phyloP scores from a whole-genome alignment of 1,139 yeast genomes.

The Eremothecium cymbalariae region DNA sequence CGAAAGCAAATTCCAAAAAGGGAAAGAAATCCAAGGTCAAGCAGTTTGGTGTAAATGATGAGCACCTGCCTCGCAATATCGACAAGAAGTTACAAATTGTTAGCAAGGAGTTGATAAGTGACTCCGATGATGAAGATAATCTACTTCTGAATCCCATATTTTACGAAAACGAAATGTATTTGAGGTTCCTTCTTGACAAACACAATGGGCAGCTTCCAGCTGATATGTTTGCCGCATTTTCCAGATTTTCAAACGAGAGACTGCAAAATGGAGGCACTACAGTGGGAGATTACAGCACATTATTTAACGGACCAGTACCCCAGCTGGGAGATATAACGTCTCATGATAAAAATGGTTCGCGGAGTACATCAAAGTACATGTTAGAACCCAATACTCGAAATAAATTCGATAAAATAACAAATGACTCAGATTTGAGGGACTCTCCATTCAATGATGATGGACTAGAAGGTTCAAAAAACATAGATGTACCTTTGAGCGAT shows the following conservation, averaged over 20 bases:
- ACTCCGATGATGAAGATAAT: slow-evolving; percentile 29
- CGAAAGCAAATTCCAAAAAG: slow-evolving; percentile 9
- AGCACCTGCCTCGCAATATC: background rate
- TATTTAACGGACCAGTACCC: slow-evolving; percentile 28
- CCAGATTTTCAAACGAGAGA: slow-evolving; percentile 26
- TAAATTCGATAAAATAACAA: too few species aligned
- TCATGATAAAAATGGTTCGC: too few species aligned
- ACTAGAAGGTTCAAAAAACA: too few species aligned
- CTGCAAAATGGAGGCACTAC: slow-evolving; percentile 19
- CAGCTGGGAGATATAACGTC: slow-evolving; percentile 12
- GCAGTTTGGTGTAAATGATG: background rate
- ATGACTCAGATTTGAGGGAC: too few species aligned
- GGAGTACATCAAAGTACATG: too few species aligned
- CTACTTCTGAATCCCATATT: slow-evolving; percentile 21
- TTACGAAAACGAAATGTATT: slow-evolving; percentile 31
- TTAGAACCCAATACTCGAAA: too few species aligned
- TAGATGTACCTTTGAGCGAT: too few species aligned
- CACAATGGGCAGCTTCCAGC: slow-evolving; percentile 23
- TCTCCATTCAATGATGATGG: too few species aligned
- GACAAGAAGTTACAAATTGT: slow-evolving; percentile 11
- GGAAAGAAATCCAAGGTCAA: slow-evolving; percentile 8
- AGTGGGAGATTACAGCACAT: slow-evolving; percentile 18
- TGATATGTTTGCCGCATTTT: slow-evolving; percentile 20
- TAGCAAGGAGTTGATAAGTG: slow-evolving; percentile 30
- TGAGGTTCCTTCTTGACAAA: slow-evolving; percentile 28